Conservation (phyloP, 805 yeast species). For the Zygoascus tannicola region DNA sequence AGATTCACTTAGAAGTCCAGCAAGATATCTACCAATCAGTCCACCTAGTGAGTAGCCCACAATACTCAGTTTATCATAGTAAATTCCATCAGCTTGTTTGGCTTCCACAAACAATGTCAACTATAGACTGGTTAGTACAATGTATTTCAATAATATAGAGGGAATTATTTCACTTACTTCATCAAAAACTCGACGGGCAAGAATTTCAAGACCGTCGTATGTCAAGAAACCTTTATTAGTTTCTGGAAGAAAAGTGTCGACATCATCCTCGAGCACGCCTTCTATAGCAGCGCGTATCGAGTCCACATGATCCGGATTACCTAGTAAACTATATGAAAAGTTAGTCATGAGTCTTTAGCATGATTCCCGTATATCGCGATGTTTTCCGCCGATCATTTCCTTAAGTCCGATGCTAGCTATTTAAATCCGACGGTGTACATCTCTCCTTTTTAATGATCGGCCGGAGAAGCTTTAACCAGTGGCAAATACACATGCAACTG, state of each 20-base stretch:
- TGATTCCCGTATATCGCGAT: too few relatives aligned
- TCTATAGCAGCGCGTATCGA: slow-evolving; percentile 38
- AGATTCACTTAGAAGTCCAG: slow-evolving; percentile 52
- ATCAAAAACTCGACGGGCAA: slow-evolving; percentile 47
- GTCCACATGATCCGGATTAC: slow-evolving; percentile 50
- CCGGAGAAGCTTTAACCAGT: too few relatives aligned
- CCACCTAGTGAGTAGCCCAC: slow-evolving; percentile 94
- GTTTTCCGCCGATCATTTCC: too few relatives aligned
- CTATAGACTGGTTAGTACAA: neutral
- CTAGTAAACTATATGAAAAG: slow-evolving; percentile 44
- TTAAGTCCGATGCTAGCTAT: too few relatives aligned
- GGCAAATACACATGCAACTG: too few relatives aligned
- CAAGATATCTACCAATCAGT: slow-evolving; percentile 60
- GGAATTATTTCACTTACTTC: slow-evolving; percentile 38
- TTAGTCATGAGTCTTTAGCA: too few relatives aligned
- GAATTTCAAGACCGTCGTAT: slow-evolving; percentile 75
- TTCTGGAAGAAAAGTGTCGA: slow-evolving; percentile 35
- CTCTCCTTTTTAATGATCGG: too few relatives aligned
- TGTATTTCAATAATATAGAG: neutral
- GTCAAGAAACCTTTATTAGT: slow-evolving; percentile 65
- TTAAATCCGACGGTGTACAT: too few relatives aligned
- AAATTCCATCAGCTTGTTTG: slow-evolving; percentile 30
- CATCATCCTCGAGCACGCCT: slow-evolving; percentile 29
- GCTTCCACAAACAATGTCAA: neutral
- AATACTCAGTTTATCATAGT: slow-evolving; percentile 54